Evolutionary conservation across 2,329 filamentous ascomycete genomes (phyloP).

Genomic region (Cordyceps tenuipes): DNA sequence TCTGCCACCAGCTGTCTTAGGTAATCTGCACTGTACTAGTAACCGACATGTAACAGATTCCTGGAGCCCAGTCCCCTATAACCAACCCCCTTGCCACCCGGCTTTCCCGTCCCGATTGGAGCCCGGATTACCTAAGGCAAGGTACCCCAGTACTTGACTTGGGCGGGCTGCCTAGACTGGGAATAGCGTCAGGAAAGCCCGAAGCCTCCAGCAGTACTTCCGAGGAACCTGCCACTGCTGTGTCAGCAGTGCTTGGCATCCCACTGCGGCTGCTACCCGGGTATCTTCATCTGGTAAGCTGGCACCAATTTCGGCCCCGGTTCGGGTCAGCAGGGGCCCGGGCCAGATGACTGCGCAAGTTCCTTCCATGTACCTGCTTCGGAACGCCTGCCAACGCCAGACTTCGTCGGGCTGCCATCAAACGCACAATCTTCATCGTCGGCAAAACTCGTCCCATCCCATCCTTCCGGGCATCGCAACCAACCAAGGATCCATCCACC

Average conservation of each 20-base stretch:
- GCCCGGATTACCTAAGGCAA: not conserved
- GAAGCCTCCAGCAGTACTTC: not conserved
- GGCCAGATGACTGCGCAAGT: not conserved
- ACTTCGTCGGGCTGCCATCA: not conserved
- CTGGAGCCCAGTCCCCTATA: too few species aligned
- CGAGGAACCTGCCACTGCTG: not conserved
- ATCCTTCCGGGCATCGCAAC: not conserved
- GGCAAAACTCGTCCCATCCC: not conserved
- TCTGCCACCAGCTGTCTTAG: not conserved
- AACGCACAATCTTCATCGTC: not conserved
- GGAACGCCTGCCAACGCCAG: not conserved
- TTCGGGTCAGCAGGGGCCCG: not conserved
- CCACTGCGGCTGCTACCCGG: not conserved
- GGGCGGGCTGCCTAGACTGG: constrained; percentile 1
- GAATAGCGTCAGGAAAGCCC: not conserved
- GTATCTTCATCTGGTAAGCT: not conserved
- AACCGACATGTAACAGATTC: too few species aligned
- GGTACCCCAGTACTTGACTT: not conserved
- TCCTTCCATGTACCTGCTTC: not conserved
- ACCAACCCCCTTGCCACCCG: too few species aligned
- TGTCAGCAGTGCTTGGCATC: not conserved
- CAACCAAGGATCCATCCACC: not conserved
- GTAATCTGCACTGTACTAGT: not conserved
- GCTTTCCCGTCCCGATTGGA: not conserved
- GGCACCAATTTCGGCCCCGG: not conserved